Evolutionary conservation across 1,284 basidiomycete species (phyloP), one percentile per base, ranked within the genome.

Genomic region (Irpex sp.): DNA sequence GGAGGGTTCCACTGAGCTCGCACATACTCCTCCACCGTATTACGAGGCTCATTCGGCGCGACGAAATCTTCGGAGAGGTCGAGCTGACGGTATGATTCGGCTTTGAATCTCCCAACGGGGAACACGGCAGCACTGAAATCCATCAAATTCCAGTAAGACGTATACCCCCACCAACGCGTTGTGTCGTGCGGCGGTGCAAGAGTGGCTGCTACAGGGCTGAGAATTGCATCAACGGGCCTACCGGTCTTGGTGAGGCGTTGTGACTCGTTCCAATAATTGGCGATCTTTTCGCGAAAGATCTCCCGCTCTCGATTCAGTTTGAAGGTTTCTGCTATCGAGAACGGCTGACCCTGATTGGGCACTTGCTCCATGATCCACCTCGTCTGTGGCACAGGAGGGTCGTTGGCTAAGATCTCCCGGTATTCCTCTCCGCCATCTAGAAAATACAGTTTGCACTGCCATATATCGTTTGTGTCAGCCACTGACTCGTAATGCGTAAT

Each of bases 241-340:
- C 85, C 84, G 15, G 79, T 79, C n/a, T 71, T 63, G 6, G 83
- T 85, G 55, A 70, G 68, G 5, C 67, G 63, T n/a, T 59, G 67
- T 1, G 81, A 83, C 1, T 74, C 76, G 65, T 85, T 83, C 87
- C 86, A 88, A 61, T 84, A 79, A 31, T 76, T 75, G 33, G 86
- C 74, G 46, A 79, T 73, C 62, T 69, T 75, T 31, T 72, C 60
- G 9, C 82, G 76, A 66, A 83, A 79, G 1, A 70, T 67, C 63
- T 83, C 82, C 19, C 83, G 78, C 55, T 78, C 77, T 35, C 71
- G 66, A 67, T 79, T 85, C 71, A 77, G 70, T 67, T 72, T 77
- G 74, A 79, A 83, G 66, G 70, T 75, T 70, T 78, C 78, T 61
- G 70, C 74, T 55, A 77, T 73, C 1, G 73, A 73, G 63, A 75